Base-by-base conservation (phyloP, 345 rosid species). In the Acer saccharum region DNA sequence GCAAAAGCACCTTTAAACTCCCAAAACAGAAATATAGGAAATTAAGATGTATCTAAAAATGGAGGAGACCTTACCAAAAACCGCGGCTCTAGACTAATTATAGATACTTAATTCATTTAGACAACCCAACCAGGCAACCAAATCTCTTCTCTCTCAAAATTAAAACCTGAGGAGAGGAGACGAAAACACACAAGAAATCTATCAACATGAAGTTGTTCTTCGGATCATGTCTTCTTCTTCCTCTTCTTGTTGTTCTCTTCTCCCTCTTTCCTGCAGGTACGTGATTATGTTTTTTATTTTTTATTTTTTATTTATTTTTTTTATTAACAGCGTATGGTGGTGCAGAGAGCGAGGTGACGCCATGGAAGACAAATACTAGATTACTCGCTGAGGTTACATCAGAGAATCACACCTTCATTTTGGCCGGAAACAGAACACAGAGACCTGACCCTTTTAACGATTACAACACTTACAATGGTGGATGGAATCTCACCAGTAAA, bases 401-500 rank as follows among this genome's bases (percentile, higher is more conserved):
- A 50, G 76, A 17, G 18, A 89, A 87, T 74, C 84, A 91, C 1
- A 87, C 95, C 80, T 35, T 91, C 62, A 82, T 93, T 78, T 88
- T 95, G 79, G 98, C 97, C 79, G 98, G 79, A n/a, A 29, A 80
- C 44, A 91, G 91, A 78, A 95, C 98, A 2, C 73, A 69, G 39
- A 85, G 98, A 75, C 87, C 71, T 83, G 95, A 96, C 75, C 98
- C 98, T 76, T 55, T 79, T 29, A 75, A 91, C 48, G 6, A 84
- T 79, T 89, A 89, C 52, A 83, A 90, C 12, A 75, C 68, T 64
- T 92, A 96, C 79, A 81, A 85, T 50, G 95, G 97, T 75, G 99
- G 99, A 65, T 96, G 92, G 92, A 94, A 96, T 80, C 94, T 96
- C 81, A 94, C 95, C 89, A 87, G 83, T 69, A 0, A 69, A 7